Percentiles rank a stretch among this genome's conserved stretches.
phyloP scores from a whole-genome alignment of 2,329 filamentous ascomycete species.

The Calonectria henricotiae region DNA sequence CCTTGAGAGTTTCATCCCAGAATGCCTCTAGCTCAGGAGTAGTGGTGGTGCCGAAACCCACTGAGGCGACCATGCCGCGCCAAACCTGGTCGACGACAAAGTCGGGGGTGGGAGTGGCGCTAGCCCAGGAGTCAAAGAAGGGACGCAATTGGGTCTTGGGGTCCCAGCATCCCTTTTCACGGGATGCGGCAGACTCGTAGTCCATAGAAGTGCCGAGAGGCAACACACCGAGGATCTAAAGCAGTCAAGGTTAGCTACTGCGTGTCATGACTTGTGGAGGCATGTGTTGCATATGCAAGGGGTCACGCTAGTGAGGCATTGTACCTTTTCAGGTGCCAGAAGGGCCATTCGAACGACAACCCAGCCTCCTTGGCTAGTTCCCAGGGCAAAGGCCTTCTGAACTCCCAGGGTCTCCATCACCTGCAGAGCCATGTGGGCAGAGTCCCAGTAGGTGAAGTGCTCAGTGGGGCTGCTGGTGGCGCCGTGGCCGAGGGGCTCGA shows the following conservation, averaged over 20 bases:
- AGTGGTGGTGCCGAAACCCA: constrained; percentile 65
- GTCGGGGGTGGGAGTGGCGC: constrained; percentile 60
- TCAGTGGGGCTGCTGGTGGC: constrained; percentile 62
- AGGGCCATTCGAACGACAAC: constrained; percentile 68
- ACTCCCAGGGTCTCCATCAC: constrained; percentile 69
- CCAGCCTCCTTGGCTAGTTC: constrained; percentile 71
- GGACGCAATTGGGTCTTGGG: constrained; percentile 60
- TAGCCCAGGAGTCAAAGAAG: constrained; percentile 64
- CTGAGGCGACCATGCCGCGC: constrained; percentile 62
- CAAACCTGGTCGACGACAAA: constrained; percentile 67
- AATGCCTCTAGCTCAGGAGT: constrained; percentile 59
- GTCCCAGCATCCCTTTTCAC: constrained; percentile 68
- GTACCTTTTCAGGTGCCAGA: constrained; percentile 65
- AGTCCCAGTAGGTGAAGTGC: constrained; percentile 72
- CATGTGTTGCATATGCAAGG: constrained; percentile 8
- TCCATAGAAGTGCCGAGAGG: constrained; percentile 70
- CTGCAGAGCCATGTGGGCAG: constrained; percentile 70
- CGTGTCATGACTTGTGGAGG: constrained; percentile 5
- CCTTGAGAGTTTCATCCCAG: constrained; percentile 65
- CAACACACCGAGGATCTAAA: constrained; percentile 65
- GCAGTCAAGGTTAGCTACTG: constrained; percentile 34
- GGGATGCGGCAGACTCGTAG: constrained; percentile 65
- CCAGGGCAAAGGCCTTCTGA: constrained; percentile 66
- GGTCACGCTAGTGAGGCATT: constrained; percentile 32
- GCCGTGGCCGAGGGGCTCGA: constrained; percentile 71